Evolutionary conservation across 768 basidiomycete genomes (phyloP).

Genomic region (Tremella mesenterica): DNA sequence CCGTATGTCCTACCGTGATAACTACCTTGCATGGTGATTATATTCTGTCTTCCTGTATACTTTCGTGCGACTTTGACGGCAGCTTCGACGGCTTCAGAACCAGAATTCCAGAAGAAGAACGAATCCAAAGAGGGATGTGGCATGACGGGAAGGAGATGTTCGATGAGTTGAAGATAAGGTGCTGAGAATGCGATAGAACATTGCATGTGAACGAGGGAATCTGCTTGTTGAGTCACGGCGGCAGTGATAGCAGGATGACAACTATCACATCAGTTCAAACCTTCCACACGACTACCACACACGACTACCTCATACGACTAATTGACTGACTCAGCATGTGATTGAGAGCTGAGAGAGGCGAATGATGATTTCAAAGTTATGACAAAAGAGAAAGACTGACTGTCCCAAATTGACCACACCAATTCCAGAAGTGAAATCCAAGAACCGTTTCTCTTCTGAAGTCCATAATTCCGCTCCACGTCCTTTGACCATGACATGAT

Average conservation of each 20-base stretch:
- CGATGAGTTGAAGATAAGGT: constrained; percentile 78
- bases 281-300: no score
- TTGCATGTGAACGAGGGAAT: constrained; percentile 37
- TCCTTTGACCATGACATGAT: constrained; percentile 42
- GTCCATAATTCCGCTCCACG: constrained; percentile 63
- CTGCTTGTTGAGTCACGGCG: constrained; percentile 32
- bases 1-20: constrained; percentile 93
- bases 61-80: constrained; percentile 76
- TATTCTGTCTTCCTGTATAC: constrained; percentile 71
- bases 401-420: constrained; percentile 72
- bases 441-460: constrained; percentile 61
- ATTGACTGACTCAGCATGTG: no score
- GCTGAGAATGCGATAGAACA: constrained; percentile 77
- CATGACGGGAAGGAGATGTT: constrained; percentile 78
- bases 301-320: no score
- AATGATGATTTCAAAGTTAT: not conserved
- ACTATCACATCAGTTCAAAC: no score
- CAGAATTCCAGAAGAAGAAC: constrained; percentile 97
- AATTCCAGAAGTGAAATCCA: constrained; percentile 80
- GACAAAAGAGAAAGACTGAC: constrained; percentile 45
- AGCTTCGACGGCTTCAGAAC: constrained; percentile 85
- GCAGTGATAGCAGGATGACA: constrained; percentile 37
- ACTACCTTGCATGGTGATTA: constrained; percentile 82
- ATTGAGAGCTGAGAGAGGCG: no score
- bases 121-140: constrained; percentile 82